These are phyloP conservation scores for Viola odorata DNA, from an alignment of 345 rosid genomes.

Conservation along the genomic window DNA sequence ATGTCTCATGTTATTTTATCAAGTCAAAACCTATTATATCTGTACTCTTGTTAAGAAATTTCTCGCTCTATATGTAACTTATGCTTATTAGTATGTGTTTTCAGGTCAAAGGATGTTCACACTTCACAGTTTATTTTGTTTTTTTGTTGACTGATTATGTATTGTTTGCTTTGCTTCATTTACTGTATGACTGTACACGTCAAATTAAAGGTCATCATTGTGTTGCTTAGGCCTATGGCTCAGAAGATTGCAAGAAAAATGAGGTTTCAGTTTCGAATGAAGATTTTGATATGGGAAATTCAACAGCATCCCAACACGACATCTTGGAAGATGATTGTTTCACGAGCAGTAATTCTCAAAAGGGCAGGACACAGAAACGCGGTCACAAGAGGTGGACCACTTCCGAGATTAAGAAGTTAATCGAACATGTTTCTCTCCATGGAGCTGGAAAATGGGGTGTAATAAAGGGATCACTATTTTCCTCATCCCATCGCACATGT, in stretches of 20 bases:
- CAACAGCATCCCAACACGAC: background rate
- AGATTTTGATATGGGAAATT: slow-evolving; percentile 1
- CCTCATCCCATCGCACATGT: slow-evolving; percentile 32
- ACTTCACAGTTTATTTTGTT: background rate
- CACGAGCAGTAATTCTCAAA: slow-evolving; percentile 1
- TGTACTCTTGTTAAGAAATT: too few relatives aligned
- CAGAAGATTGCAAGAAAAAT: background rate
- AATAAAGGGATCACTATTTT: slow-evolving; percentile 27
- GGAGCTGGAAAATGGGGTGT: slow-evolving; percentile 38
- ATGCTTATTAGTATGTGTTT: background rate
- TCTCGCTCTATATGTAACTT: too few relatives aligned
- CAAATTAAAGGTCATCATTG: background rate
- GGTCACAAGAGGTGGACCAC: slow-evolving; percentile 30
- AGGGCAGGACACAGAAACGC: slow-evolving; percentile 18
- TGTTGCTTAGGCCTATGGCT: background rate
- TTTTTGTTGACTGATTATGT: background rate
- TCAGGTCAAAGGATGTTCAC: background rate
- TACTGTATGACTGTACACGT: background rate
- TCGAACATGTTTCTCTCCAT: slow-evolving; percentile 27
- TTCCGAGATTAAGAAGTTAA: slow-evolving; percentile 29
- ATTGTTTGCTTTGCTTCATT: background rate
- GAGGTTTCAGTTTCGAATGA: background rate
- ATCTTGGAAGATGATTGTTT: background rate
- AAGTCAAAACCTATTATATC: too few relatives aligned
- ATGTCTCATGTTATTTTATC: too few relatives aligned